Evolutionary conservation across 1,284 basidiomycete species (phyloP).

Genomic region (Takashimella tepidaria): DNA sequence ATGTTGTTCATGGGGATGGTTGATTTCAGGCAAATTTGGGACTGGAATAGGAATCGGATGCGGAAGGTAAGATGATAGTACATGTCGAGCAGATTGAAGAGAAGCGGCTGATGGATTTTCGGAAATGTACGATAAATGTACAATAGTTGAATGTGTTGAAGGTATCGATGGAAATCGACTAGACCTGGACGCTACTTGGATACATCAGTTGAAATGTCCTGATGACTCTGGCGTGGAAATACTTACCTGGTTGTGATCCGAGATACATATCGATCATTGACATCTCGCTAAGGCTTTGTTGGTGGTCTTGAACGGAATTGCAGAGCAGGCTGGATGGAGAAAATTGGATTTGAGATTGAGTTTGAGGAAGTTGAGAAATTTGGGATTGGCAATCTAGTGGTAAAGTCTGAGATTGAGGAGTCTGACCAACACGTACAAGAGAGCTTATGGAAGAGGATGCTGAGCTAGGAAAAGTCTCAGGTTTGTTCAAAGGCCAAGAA

Average conservation of each 20-base stretch:
- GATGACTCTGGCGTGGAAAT: too few relatives aligned
- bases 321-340: neutral
- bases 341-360: neutral
- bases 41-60: slow-evolving; percentile 6
- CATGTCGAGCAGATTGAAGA: slow-evolving; percentile 12
- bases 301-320: neutral
- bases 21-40: slow-evolving; percentile 11
- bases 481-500: neutral
- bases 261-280: neutral
- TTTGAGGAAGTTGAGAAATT: neutral
- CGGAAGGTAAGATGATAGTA: slow-evolving; percentile 12
- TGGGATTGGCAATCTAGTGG: neutral
- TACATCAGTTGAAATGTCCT: neutral
- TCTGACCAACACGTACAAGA: slow-evolving; percentile 4
- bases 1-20: slow-evolving; percentile 12
- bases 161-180: slow-evolving; percentile 6
- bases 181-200: neutral
- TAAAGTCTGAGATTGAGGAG: neutral
- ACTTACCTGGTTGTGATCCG: neutral
- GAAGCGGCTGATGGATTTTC: slow-evolving; percentile 12
- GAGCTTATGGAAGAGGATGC: neutral
- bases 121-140: neutral
- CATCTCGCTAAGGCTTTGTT: neutral
- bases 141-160: slow-evolving; percentile 8
- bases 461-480: neutral